Evolutionary conservation across 225 moss, liverwort and hornwort species (phyloP), one percentile per base, ranked within the genome.

Genomic region (Physcomitrium patens): DNA sequence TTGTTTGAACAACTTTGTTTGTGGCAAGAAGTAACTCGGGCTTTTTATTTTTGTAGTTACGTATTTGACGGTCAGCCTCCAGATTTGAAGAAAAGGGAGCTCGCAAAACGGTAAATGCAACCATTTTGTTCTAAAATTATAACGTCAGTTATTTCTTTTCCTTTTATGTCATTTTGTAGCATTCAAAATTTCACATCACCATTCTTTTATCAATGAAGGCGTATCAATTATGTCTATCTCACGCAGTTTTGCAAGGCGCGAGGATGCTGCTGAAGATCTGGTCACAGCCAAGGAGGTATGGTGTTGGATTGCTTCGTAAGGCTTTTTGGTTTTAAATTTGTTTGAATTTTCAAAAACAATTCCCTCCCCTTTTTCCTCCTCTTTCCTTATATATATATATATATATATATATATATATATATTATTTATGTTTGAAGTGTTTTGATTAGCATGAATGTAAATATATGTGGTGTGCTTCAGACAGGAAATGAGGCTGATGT

Each of bases 1-100:
- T 51, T 51, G 44, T 59, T 12, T 45, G 46, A 41, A 10, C 51
- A 22, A 3, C 18, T 56, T 75, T 26, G 13, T 15, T 66, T 50
- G 9, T 11, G 37, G 9, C 31, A 77, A 15, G 73, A 26, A 58
- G 46, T 56, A 52, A 65, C 31, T 75, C 52, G 43, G 6, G 47
- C 51, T 26, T 74, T n/a, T 41, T 37, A 7, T 85, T 51, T 83
- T 52, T 82, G 53, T 86, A 95, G 94, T 47, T 95, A 94, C 28
- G 90, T 97, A 11, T 97, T 97, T 74, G 97, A 97, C 51, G 94
- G 97, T 57, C 81, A 80, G 61, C 86, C 97, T 31, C 97, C 97
- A 1, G 97, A 94, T 46, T 19, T 97, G 78, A 97, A 97, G 86
- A 89, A 83, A 75, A 91, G 81, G 48, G 97, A 97, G 83, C 84